Base-by-base conservation (phyloP, 768 basidiomycete species). In the Tricholomella constricta region DNA sequence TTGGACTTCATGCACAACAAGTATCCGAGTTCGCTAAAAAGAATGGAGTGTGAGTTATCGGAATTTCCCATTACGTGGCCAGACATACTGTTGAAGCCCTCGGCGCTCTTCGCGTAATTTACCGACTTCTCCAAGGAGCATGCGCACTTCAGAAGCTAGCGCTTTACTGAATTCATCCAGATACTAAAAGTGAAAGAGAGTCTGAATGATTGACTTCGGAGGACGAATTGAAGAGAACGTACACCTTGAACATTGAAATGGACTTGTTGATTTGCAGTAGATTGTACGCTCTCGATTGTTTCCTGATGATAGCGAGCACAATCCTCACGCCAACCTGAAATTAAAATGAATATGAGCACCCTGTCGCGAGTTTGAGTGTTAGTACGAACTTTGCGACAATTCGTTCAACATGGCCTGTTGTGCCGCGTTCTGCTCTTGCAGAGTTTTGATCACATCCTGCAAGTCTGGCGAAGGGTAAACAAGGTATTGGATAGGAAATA, bases 81-180 rank as follows among this genome's bases (percentile, higher is more conserved):
- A 41, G 19, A 80, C 89, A 44, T 72, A 93, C 91, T 87, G 83
- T 74, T 91, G 88, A 20, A 92, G 74, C 20, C 78, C 80, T 37
- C 91, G 83, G 61, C 85, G 79, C 62, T 93, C 87, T 69, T 91
- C 88, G 4, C 89, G 83, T 41, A 94, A 74, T 59, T 86, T 89
- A 35, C 91, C 89, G 35, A 93, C 91, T 73, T 94, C 91, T 31
- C 79, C 81, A 9, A 94, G 79, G 12, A 94, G 76, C 79, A 90
- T 86, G 26, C 89, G 84, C 9, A 94, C 91, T 72, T 94, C 91
- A 14, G 81, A 77, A 2, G 91, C 89, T 41, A 94, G 71, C 1
- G 91, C 86, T 66, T 85, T 88, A 68, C 89, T 92, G 71, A 94
- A 94, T 51, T 94, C 89, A 55, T 94, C 88, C 12, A 94, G 78